Conservation (phyloP, 169 alveolate species). For the Perkinsus olseni region DNA sequence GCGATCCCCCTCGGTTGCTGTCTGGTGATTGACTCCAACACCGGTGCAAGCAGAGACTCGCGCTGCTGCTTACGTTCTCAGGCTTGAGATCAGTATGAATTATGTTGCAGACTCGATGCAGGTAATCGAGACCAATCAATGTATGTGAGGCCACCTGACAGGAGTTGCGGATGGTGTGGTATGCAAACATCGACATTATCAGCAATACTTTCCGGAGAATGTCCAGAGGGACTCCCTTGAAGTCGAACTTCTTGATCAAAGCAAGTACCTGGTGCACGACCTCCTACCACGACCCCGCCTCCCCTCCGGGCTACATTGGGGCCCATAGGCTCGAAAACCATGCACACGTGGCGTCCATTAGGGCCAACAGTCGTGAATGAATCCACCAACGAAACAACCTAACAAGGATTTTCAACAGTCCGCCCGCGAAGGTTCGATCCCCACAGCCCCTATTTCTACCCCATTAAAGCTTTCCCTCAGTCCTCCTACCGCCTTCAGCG, state of each 20-base stretch:
- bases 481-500: neutral
- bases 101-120: constrained; percentile 85
- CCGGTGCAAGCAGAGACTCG: constrained; percentile 30
- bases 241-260: constrained; percentile 85
- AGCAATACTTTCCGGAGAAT: neutral
- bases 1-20: too few relatives aligned
- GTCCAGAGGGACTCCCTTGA: constrained; percentile 64
- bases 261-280: constrained; percentile 55
- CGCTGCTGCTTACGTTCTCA: constrained; percentile 75
- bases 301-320: constrained; percentile 78
- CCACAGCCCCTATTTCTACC: neutral
- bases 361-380: constrained; percentile 90
- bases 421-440: neutral
- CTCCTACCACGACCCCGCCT: neutral
- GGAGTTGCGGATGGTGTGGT: constrained; percentile 50
- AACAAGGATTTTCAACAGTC: constrained; percentile 14
- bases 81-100: constrained; percentile 99
- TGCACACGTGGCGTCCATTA: constrained; percentile 93
- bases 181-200: neutral
- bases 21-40: too few relatives aligned
- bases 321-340: constrained; percentile 97
- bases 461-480: neutral
- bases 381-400: constrained; percentile 86
- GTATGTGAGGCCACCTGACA: constrained; percentile 88
- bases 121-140: constrained; percentile 92